phyloP scores from a whole-genome alignment of 768 basidiomycete species.

The Filobasidium wieringae region DNA sequence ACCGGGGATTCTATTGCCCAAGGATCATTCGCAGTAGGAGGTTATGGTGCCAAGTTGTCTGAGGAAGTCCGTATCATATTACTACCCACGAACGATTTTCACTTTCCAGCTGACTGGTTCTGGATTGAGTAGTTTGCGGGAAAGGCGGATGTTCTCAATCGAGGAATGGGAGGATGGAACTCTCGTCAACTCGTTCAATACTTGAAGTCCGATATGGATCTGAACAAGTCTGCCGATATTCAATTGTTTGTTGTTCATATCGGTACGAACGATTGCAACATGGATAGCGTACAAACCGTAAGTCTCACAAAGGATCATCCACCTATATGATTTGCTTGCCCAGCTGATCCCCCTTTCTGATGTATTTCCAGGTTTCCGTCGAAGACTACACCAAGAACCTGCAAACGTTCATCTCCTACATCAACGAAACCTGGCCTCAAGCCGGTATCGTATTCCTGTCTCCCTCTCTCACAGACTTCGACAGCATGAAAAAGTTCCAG shows the following conservation, averaged over 20 bases:
- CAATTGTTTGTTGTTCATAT: not conserved
- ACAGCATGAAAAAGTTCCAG: not conserved
- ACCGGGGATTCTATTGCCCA: constrained; percentile 3
- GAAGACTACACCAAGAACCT: not conserved
- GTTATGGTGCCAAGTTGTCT: not conserved
- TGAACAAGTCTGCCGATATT: not conserved
- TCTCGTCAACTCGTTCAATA: not conserved
- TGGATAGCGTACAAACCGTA: not conserved
- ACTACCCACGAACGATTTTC: not conserved
- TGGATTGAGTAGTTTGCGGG: not conserved
- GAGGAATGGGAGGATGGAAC: constrained; percentile 6
- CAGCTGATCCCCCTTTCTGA: not conserved
- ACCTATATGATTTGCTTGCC: not conserved
- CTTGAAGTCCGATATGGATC: not conserved
- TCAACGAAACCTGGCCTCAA: not conserved
- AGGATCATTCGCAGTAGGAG: constrained; percentile 1
- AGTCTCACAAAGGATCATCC: not conserved
- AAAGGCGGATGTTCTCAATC: constrained; percentile 1
- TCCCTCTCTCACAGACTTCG: not conserved
- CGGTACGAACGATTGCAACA: not conserved
- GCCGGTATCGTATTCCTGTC: not conserved
- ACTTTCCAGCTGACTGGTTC: not conserved
- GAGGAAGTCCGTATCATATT: not conserved
- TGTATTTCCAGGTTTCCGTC: not conserved
- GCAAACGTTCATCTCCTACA: not conserved